Conservation (phyloP, 2,329 filamentous ascomycete genomes). For the Trichoderma atroviride region DNA sequence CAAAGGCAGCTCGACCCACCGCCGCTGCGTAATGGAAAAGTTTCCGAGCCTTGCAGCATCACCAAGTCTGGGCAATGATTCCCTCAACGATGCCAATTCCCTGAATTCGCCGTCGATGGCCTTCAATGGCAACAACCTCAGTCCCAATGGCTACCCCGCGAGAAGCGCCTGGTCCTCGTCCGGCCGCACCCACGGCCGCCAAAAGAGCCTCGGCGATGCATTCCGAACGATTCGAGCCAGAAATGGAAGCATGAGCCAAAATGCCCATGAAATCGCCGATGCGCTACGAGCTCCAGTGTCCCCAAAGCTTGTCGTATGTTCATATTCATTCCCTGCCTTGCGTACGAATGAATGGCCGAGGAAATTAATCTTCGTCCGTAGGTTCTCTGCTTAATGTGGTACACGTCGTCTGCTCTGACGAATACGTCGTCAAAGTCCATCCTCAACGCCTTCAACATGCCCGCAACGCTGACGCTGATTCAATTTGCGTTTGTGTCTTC, state of each 20-base stretch:
- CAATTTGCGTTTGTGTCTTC: conserved; percentile 93
- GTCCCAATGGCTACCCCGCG: conserved; percentile 25
- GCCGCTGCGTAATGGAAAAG: conserved; percentile 51
- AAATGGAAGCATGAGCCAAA: conserved; percentile 85
- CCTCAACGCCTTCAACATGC: conserved; percentile 85
- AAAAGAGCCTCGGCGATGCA: conserved; percentile 90
- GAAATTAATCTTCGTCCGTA: conserved; percentile 43
- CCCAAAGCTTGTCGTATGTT: conserved; percentile 50
- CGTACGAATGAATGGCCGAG: neutral
- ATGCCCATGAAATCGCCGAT: conserved; percentile 90
- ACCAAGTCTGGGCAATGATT: conserved; percentile 36
- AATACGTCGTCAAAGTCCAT: conserved; percentile 99
- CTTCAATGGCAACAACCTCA: conserved; percentile 32
- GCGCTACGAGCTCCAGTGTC: conserved; percentile 89
- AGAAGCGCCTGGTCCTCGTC: conserved; percentile 33
- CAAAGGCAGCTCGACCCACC: neutral
- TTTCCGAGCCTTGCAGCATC: conserved; percentile 59
- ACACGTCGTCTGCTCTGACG: conserved; percentile 90
- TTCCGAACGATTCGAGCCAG: conserved; percentile 78
- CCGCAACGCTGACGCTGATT: conserved; percentile 85
- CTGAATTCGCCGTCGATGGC: conserved; percentile 34
- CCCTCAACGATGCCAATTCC: conserved; percentile 36
- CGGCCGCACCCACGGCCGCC: conserved; percentile 63
- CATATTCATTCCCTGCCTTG: neutral
- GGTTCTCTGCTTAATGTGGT: conserved; percentile 89